These are phyloP conservation scores for Terana coerulea DNA, from an alignment of 768 basidiomycete genomes.

Conservation along the genomic window DNA sequence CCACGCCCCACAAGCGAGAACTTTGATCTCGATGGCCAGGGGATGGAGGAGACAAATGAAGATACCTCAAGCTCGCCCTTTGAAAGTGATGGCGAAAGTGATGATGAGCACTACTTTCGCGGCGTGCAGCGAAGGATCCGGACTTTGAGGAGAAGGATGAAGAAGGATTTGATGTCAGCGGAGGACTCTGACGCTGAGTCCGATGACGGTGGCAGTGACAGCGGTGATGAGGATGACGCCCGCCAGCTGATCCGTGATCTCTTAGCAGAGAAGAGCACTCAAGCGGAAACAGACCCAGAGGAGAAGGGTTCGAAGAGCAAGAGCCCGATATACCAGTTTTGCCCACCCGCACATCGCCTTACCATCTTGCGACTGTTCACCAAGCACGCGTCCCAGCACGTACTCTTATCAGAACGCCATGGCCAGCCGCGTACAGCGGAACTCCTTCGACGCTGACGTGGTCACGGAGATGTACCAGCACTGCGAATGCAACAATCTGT, in stretches of 20 bases:
- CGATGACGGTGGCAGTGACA: too few relatives aligned
- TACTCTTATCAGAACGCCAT: conserved; percentile 21
- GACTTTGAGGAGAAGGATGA: neutral
- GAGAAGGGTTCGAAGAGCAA: neutral
- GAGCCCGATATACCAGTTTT: conserved; percentile 24
- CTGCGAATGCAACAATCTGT: conserved; percentile 20
- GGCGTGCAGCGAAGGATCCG: neutral
- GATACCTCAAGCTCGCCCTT: too few relatives aligned
- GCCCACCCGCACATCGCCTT: conserved; percentile 27
- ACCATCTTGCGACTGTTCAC: conserved; percentile 25
- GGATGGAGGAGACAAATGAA: too few relatives aligned
- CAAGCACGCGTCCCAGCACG: conserved; percentile 29
- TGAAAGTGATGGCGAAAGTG: too few relatives aligned
- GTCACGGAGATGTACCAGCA: conserved; percentile 32
- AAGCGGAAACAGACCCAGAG: too few relatives aligned
- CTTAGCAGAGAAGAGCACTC: too few relatives aligned
- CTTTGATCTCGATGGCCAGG: neutral
- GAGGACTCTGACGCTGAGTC: too few relatives aligned
- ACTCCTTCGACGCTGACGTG: conserved; percentile 24
- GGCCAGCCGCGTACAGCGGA: conserved; percentile 7
- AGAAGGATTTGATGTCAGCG: too few relatives aligned
- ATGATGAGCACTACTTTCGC: too few relatives aligned
- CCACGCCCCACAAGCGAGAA: too few relatives aligned
- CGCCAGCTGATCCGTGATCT: too few relatives aligned
- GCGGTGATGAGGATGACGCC: too few relatives aligned